phyloP scores from a whole-genome alignment of 2,329 filamentous ascomycete genomes.

The Fusarium newnesense region DNA sequence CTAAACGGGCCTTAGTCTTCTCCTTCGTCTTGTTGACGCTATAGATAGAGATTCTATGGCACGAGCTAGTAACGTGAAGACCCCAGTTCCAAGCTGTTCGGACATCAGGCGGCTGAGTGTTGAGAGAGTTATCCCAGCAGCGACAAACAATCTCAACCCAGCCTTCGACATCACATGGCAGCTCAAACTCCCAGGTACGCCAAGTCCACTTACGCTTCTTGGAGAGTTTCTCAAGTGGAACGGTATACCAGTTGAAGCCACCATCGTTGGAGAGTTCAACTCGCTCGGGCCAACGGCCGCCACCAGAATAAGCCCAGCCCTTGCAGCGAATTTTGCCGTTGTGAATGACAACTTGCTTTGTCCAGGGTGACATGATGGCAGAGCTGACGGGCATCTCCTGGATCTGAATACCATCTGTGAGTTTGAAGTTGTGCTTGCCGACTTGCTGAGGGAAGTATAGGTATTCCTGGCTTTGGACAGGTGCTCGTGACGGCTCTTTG shows the following conservation, averaged over 20 bases:
- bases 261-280: slow-evolving; percentile 73
- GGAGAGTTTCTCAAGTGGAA: slow-evolving; percentile 68
- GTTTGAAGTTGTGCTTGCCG: slow-evolving; percentile 72
- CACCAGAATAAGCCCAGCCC: slow-evolving; percentile 69
- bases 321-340: slow-evolving; percentile 66
- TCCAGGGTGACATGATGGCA: slow-evolving; percentile 72
- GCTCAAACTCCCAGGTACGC: slow-evolving; percentile 70
- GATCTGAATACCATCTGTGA: slow-evolving; percentile 71
- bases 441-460: slow-evolving; percentile 76
- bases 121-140: slow-evolving; percentile 71
- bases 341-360: slow-evolving; percentile 70
- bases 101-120: slow-evolving; percentile 67
- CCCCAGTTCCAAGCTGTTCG: slow-evolving; percentile 72
- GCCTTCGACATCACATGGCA: slow-evolving; percentile 71
- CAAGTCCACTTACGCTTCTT: slow-evolving; percentile 72
- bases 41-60: slow-evolving; percentile 70
- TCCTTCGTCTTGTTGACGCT: slow-evolving; percentile 67
- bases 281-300: slow-evolving; percentile 68
- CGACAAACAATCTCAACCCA: slow-evolving; percentile 69
- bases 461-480: slow-evolving; percentile 73
- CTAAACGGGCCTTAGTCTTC: slow-evolving; percentile 60
- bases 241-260: slow-evolving; percentile 71
- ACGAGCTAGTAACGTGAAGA: slow-evolving; percentile 71
- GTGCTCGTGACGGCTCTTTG: slow-evolving; percentile 62
- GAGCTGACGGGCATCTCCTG: slow-evolving; percentile 78